Base-by-base conservation (phyloP, 1,284 basidiomycete genomes). In the Sanghuangporus baumii region DNA sequence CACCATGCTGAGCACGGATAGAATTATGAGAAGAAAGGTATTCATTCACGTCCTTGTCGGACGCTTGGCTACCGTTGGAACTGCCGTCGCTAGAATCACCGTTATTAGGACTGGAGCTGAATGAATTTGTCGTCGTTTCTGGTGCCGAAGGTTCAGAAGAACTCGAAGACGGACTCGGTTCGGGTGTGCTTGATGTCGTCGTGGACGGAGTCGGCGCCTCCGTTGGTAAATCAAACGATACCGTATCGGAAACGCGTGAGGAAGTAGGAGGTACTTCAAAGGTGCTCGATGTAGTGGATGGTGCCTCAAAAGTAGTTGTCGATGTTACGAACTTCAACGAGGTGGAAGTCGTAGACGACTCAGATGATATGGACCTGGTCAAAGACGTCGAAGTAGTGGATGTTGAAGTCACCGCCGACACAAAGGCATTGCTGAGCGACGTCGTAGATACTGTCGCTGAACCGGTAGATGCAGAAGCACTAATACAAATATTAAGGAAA, bases 11-110 rank as follows among this genome's bases (percentile, higher is more conserved):
- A 1, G 81, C 76, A 41, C 87, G 82, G 63, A 84, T 69, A 1
- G 74, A 71, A 73, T 89, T 90, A 73, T 90, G 88, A 9, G 75
- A 78, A 8, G 71, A 64, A 41, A 89, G 76, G 66, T 85, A 87
- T 4, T 74, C 70, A 55, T 75, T 69, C 20, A 78, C 74, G 23
- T 65, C 63, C 20, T 55, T 20, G 18, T 31, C 36, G 37, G 58
- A 60, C 6, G 62, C 43, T 16, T 51, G 37, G 37, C 36, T 57
- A 4, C 43, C 40, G 31, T 12, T 52, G 6, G 46, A 37, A 48
- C 26, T 18, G 23, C 20, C 20, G 57, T 31, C 37, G 61, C 31
- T 11, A 9, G 31, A n/a, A 56, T 23, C 9, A 14, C 5, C 46
- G 9, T 16, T 14, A 23, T 11, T 23, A 3, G 11, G n/a, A 37